phyloP scores from a whole-genome alignment of 1,139 yeast species.

The Geotrichum reessii region DNA sequence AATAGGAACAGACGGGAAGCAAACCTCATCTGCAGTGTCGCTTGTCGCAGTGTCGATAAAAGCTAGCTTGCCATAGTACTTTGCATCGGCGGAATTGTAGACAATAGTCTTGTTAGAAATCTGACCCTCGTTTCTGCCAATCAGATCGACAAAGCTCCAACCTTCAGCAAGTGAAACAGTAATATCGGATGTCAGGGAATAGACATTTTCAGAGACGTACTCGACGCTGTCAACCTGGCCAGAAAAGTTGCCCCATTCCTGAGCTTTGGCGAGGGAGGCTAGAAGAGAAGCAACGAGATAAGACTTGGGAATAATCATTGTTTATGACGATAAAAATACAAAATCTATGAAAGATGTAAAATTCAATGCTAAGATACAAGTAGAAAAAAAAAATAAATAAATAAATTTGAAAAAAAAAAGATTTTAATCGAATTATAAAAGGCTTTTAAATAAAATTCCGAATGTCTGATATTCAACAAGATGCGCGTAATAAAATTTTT shows the following conservation, averaged over 20 bases:
- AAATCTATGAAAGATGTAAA: background rate
- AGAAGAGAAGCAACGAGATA: slow-evolving; percentile 8
- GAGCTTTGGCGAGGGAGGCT: slow-evolving; percentile 9
- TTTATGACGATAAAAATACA: background rate
- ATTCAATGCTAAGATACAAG: background rate
- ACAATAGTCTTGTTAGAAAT: slow-evolving; percentile 18
- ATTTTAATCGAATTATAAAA: background rate
- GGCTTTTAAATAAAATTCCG: background rate
- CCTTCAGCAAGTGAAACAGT: slow-evolving; percentile 14
- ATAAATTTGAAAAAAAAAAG: slow-evolving; percentile 23
- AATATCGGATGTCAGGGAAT: slow-evolving; percentile 15
- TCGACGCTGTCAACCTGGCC: slow-evolving; percentile 16
- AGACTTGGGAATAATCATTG: slow-evolving; percentile 4
- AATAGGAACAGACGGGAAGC: slow-evolving; percentile 20
- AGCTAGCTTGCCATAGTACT: slow-evolving; percentile 17
- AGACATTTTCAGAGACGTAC: slow-evolving; percentile 7
- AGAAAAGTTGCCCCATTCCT: slow-evolving; percentile 19
- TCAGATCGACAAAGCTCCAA: slow-evolving; percentile 15
- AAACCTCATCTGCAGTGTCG: slow-evolving; percentile 10
- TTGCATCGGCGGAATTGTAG: slow-evolving; percentile 16
- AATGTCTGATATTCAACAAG: background rate
- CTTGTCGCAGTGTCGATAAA: slow-evolving; percentile 16
- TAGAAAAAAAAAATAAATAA: background rate
- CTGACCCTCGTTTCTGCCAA: slow-evolving; percentile 18
- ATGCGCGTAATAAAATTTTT: background rate